phyloP scores from a whole-genome alignment of 2,329 filamentous ascomycete species.

The Penicillium capsulatum region DNA sequence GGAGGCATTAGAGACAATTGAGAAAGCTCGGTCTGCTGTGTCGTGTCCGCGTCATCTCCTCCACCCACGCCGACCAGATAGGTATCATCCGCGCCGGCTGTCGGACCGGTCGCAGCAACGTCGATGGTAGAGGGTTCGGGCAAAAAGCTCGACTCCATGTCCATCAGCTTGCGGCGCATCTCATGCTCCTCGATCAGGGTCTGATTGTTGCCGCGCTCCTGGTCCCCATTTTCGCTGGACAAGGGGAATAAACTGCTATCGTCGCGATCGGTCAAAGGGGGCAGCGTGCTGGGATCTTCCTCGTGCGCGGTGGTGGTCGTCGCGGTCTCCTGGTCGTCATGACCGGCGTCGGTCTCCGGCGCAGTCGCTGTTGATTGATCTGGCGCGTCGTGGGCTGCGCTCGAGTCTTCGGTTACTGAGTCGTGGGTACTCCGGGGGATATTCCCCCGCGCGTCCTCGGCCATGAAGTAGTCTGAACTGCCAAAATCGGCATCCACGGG shows the following conservation, averaged over 20 bases:
- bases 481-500: constrained; percentile 30
- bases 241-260: constrained; percentile 32
- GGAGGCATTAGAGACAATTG: constrained; percentile 26
- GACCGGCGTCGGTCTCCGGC: constrained; percentile 8
- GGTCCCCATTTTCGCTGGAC: constrained; percentile 32
- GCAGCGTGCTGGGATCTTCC: constrained; percentile 29
- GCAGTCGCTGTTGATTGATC: constrained; percentile 12
- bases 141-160: constrained; percentile 61
- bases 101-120: constrained; percentile 26
- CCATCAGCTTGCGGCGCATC: constrained; percentile 57
- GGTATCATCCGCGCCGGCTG: constrained; percentile 41
- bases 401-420: constrained; percentile 13
- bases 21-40: constrained; percentile 18
- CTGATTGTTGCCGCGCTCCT: constrained; percentile 36
- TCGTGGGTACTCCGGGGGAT: constrained; percentile 21
- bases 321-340: constrained; percentile 17
- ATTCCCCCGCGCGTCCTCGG: constrained; percentile 28
- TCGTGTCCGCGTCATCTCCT: constrained; percentile 17
- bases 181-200: constrained; percentile 53
- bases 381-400: constrained; percentile 16
- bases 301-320: constrained; percentile 15
- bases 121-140: constrained; percentile 51
- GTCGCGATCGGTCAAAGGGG: constrained; percentile 33
- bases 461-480: constrained; percentile 28
- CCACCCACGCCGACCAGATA: constrained; percentile 39